A percentile compares a stretch with the other conserved stretches of the same genome.
These are phyloP conservation scores for Populus alba DNA, from an alignment of 345 rosid species.

Conservation along the genomic window DNA sequence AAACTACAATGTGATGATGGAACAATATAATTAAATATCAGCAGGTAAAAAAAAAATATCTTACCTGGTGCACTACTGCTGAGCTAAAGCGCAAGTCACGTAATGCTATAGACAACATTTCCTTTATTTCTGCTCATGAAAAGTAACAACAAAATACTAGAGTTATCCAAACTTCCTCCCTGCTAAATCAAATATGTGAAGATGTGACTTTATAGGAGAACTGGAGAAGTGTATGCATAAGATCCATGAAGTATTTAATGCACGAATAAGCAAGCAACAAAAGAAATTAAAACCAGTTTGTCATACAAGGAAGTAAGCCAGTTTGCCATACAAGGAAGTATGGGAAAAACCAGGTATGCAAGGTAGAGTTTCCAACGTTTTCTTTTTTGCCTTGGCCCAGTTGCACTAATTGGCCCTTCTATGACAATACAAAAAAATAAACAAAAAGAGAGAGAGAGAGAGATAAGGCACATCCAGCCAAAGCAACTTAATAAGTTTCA, in stretches of 20 bases:
- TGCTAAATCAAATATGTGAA: not conserved
- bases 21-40: not conserved
- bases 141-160: conserved; percentile 9
- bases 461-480: not conserved
- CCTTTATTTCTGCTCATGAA: conserved; percentile 71
- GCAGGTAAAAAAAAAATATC: not conserved
- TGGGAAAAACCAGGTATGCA: not conserved
- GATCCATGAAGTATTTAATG: not conserved
- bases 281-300: not conserved
- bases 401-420: not conserved
- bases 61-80: conserved; percentile 91
- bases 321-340: too few species aligned
- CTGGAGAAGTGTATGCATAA: too few species aligned
- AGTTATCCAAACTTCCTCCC: not conserved
- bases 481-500: too few species aligned
- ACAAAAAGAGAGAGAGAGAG: too few species aligned
- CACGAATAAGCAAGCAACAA: not conserved
- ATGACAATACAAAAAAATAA: too few species aligned
- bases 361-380: not conserved
- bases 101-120: conserved; percentile 64
- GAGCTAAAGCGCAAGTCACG: conserved; percentile 73
- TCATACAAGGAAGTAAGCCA: not conserved
- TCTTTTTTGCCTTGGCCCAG: not conserved
- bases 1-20: not conserved
- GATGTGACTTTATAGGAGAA: not conserved